These are phyloP conservation scores for Coemansia sp. DNA, from an alignment of 192 early-diverging fungal genomes.

Conservation along the genomic window DNA sequence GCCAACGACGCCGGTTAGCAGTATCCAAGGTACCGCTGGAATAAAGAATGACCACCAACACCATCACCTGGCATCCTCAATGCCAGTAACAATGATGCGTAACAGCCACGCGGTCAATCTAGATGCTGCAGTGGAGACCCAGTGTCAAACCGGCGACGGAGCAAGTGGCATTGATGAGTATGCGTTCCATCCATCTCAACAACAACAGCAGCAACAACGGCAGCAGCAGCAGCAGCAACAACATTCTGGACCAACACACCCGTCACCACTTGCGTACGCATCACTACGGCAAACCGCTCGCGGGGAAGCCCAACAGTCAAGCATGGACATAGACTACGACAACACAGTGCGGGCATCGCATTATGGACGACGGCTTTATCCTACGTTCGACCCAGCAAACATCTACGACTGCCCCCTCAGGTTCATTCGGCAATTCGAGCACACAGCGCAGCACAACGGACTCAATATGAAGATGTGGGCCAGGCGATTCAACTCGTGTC, in stretches of 20 bases:
- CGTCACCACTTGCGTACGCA: background rate
- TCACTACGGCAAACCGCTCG: constrained; percentile 6
- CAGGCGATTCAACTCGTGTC: constrained; percentile 45
- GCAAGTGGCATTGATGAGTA: constrained; percentile 5
- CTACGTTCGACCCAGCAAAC: constrained; percentile 45
- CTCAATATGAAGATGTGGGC: constrained; percentile 46
- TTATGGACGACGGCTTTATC: constrained; percentile 46
- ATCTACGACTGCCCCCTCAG: constrained; percentile 30
- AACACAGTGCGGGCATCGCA: constrained; percentile 31
- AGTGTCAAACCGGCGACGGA: background rate
- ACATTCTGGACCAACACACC: background rate
- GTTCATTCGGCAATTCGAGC: constrained; percentile 51
- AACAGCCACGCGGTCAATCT: constrained; percentile 20
- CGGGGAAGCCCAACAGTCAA: background rate
- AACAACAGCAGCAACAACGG: constrained; percentile 8
- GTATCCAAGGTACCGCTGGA: background rate
- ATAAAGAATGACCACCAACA: background rate
- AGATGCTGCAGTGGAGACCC: constrained; percentile 3
- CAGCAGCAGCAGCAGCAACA: constrained; percentile 1
- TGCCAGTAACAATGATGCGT: constrained; percentile 15
- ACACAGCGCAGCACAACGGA: constrained; percentile 51
- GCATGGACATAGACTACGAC: constrained; percentile 35
- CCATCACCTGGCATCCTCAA: background rate
- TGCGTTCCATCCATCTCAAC: constrained; percentile 6
- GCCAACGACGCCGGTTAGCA: constrained; percentile 24